A percentile compares a stretch with the other conserved stretches of the same genome.
phyloP scores from a whole-genome alignment of 2,329 filamentous ascomycete genomes.

The Juglanconis oblonga region DNA sequence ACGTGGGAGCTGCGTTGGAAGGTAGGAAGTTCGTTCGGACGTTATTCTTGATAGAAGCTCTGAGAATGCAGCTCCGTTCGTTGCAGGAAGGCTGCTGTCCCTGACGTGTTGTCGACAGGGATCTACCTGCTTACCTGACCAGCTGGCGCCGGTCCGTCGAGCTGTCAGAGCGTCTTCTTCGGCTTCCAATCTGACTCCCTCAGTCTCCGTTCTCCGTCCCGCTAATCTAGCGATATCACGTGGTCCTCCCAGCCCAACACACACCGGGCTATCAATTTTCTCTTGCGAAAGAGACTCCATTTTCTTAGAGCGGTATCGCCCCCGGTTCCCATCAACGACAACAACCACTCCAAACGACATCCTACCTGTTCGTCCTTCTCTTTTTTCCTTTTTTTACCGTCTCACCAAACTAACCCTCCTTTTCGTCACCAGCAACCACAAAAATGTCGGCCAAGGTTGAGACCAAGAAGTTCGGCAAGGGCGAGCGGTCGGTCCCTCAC shows the following conservation, averaged over 20 bases:
- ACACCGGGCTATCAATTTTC: slow-evolving; percentile 7
- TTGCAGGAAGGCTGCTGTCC: slow-evolving; percentile 17
- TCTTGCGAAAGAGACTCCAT: background rate
- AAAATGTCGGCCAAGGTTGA: slow-evolving; percentile 70
- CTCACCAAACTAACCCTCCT: slow-evolving; percentile 4
- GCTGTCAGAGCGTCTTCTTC: background rate
- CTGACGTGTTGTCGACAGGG: slow-evolving; percentile 19
- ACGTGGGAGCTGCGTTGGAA: background rate
- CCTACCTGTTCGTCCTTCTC: slow-evolving; percentile 13
- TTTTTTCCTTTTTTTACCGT: slow-evolving; percentile 1
- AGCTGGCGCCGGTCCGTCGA: background rate
- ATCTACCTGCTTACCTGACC: background rate
- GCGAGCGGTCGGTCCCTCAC: slow-evolving; percentile 86
- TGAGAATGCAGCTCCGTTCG: slow-evolving; percentile 7
- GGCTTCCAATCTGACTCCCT: no score
- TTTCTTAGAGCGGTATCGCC: slow-evolving; percentile 8
- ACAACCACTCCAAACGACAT: slow-evolving; percentile 14
- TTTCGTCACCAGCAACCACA: slow-evolving; percentile 36
- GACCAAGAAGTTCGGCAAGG: slow-evolving; percentile 97
- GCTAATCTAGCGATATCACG: background rate
- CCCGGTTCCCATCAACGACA: slow-evolving; percentile 16
- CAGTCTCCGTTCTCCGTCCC: no score
- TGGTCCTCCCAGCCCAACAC: slow-evolving; percentile 3
- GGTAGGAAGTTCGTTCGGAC: background rate
- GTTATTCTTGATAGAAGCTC: slow-evolving; percentile 7